Conservation (phyloP, 306 rosid species). For the Senna siamea region DNA sequence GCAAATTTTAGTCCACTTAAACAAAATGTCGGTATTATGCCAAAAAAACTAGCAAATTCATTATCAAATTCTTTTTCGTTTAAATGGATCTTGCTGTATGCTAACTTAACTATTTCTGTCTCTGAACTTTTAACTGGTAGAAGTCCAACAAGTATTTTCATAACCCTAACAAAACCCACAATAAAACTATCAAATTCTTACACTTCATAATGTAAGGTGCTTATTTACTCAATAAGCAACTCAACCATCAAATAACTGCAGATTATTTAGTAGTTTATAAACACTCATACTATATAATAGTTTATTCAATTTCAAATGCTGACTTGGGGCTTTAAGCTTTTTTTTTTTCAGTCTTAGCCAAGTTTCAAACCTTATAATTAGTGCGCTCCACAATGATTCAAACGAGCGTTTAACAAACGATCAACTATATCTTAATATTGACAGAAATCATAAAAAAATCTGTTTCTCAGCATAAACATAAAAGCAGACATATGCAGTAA, state of each 20-base stretch:
- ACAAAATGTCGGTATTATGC: background rate
- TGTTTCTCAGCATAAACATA: background rate
- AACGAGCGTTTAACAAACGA: background rate
- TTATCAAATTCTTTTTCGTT: too few relatives aligned
- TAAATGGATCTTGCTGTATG: too few relatives aligned
- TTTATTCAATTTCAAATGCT: background rate
- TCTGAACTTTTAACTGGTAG: too few relatives aligned
- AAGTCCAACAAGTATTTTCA: too few relatives aligned
- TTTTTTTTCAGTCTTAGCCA: background rate
- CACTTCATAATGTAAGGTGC: too few relatives aligned
- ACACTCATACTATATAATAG: too few relatives aligned
- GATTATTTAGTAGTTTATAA: too few relatives aligned
- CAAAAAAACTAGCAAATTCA: too few relatives aligned
- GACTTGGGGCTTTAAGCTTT: background rate
- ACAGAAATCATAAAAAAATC: background rate
- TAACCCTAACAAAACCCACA: too few relatives aligned
- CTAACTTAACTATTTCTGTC: too few relatives aligned
- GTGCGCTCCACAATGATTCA: background rate
- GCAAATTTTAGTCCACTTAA: conserved; percentile 9
- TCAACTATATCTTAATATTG: background rate
- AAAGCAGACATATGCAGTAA: background rate
- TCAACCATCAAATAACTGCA: background rate
- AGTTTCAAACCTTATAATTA: background rate
- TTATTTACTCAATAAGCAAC: background rate
- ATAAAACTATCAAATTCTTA: too few relatives aligned